These are phyloP conservation scores for Clarireedia sp. DNA, from an alignment of 2,329 filamentous ascomycete species.

Conservation along the genomic window DNA sequence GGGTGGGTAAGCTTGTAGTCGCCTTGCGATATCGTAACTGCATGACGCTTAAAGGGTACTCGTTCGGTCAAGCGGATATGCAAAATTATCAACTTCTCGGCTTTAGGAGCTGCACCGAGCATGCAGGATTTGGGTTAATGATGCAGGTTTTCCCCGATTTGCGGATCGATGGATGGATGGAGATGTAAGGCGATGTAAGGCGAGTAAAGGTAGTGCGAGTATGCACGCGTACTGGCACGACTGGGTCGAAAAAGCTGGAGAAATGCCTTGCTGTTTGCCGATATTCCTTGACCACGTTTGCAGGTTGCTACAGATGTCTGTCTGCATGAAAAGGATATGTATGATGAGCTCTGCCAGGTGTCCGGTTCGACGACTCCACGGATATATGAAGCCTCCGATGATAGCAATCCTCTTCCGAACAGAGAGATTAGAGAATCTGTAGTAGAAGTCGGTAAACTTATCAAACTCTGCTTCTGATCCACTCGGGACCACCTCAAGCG, in stretches of 20 bases:
- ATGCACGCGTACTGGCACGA: not conserved
- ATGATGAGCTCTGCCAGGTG: no score
- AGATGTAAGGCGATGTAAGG: no score
- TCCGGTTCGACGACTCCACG: no score
- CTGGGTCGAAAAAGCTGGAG: not conserved
- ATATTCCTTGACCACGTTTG: no score
- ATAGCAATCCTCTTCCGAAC: no score
- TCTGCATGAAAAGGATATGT: no score
- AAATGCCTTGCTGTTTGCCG: not conserved
- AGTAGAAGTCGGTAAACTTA: no score
- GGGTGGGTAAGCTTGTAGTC: not conserved
- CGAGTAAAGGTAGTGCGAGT: not conserved
- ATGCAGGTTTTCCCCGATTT: not conserved
- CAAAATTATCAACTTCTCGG: not conserved
- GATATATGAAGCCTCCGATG: no score
- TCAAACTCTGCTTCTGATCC: no score
- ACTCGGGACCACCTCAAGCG: no score
- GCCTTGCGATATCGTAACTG: not conserved
- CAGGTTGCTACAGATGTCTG: no score
- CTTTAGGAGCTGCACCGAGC: not conserved
- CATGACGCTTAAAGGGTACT: not conserved
- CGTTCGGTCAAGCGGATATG: slow-evolving; percentile 8
- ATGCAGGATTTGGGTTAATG: not conserved
- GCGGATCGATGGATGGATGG: not conserved
- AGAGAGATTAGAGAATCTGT: no score